These are phyloP conservation scores for Pilaira anomala DNA, from an alignment of 192 early-diverging fungal genomes.

Conservation along the genomic window DNA sequence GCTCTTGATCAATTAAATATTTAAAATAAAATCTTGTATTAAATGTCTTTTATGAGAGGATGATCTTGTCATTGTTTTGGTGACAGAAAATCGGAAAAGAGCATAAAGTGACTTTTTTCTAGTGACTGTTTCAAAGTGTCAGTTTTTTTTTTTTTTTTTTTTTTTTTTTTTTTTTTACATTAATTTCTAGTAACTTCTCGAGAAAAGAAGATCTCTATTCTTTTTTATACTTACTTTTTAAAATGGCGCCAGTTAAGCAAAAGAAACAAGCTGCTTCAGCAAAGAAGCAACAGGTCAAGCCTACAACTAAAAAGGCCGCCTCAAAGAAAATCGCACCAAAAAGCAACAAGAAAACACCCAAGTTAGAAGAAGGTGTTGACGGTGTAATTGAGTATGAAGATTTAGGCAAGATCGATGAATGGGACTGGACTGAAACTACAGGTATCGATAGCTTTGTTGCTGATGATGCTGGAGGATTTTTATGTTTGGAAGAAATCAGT, in stretches of 20 bases:
- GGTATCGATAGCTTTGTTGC: conserved; percentile 48
- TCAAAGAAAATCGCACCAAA: neutral
- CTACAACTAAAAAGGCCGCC: neutral
- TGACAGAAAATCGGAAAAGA: no score
- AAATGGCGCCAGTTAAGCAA: conserved; percentile 1
- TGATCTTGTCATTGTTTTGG: no score
- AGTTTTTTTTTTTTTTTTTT: no score
- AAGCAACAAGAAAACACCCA: neutral
- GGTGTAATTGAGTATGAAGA: conserved; percentile 24
- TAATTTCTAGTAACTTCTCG: no score
- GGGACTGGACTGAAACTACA: conserved; percentile 60
- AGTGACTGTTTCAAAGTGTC: no score
- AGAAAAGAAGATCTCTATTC: no score
- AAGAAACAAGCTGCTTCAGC: neutral
- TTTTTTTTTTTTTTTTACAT: no score
- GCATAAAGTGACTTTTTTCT: no score
- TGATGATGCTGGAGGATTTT: conserved; percentile 76
- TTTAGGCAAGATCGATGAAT: conserved; percentile 39
- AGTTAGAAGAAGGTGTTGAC: neutral
- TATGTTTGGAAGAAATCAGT: conserved; percentile 85
- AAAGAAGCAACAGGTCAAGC: neutral
- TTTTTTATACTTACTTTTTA: neutral
- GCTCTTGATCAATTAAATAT: conserved; percentile 5
- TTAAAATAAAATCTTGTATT: no score
- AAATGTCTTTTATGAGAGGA: no score